These are phyloP conservation scores for Nothopassalora personata DNA, from an alignment of 2,329 filamentous ascomycete genomes.

Conservation along the genomic window DNA sequence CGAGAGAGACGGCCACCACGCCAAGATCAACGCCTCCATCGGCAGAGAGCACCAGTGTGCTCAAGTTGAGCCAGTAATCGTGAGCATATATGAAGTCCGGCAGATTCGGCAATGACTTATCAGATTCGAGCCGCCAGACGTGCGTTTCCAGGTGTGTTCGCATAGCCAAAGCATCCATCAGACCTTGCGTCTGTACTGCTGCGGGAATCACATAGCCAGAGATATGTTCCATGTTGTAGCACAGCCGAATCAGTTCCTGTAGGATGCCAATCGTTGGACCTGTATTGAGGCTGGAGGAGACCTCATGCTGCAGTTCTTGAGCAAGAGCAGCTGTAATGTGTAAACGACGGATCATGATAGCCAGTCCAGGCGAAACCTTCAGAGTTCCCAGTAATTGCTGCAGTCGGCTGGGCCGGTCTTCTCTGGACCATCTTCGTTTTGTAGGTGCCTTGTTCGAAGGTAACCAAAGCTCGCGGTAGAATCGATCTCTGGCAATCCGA, in stretches of 20 bases:
- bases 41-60: constrained; percentile 51
- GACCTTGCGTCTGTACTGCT: constrained; percentile 10
- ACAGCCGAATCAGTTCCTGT: constrained; percentile 54
- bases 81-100: constrained; percentile 53
- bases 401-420: constrained; percentile 43
- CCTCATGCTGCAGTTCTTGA: constrained; percentile 31
- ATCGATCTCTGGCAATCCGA: constrained; percentile 44
- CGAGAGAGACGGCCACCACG: constrained; percentile 51
- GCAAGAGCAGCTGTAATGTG: constrained; percentile 48
- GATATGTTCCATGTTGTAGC: constrained; percentile 52
- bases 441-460: constrained; percentile 34
- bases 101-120: constrained; percentile 34
- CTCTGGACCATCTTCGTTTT: constrained; percentile 38
- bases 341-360: constrained; percentile 49
- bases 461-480: constrained; percentile 41
- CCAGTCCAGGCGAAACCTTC: constrained; percentile 47
- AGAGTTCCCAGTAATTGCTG: constrained; percentile 52
- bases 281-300: constrained; percentile 31
- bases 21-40: constrained; percentile 42
- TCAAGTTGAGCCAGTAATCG: constrained; percentile 46
- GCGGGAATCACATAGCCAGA: constrained; percentile 48
- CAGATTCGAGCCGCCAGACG: constrained; percentile 47
- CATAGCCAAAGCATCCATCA: constrained; percentile 49
- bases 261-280: constrained; percentile 43
- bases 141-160: constrained; percentile 51